Percentiles rank a stretch among this genome's conserved stretches.
Evolutionary conservation across 306 rosid species (phyloP).

Genomic region (Cicer bijugum): DNA sequence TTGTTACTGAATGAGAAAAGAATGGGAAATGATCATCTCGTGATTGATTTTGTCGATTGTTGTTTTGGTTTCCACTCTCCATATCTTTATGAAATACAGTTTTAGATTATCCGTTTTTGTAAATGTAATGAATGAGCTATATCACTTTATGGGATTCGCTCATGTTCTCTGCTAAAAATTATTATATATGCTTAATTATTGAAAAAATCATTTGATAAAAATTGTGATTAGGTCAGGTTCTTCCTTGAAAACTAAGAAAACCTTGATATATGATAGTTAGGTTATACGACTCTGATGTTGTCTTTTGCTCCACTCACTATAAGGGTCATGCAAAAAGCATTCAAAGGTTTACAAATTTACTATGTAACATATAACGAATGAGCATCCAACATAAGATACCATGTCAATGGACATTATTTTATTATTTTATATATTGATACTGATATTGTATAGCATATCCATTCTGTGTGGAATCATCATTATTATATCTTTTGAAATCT

Average conservation of each 20-base stretch:
- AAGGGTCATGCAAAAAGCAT: slow-evolving; percentile 11
- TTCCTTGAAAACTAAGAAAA: neutral
- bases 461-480: slow-evolving; percentile 24
- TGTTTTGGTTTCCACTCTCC: too few relatives aligned
- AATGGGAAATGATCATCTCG: too few relatives aligned
- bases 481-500: slow-evolving; percentile 21
- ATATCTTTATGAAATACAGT: too few relatives aligned
- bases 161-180: neutral
- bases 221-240: neutral
- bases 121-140: neutral
- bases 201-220: too few relatives aligned
- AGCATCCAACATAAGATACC: neutral
- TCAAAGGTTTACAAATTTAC: neutral
- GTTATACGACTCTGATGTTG: neutral
- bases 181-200: too few relatives aligned
- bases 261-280: neutral
- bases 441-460: neutral
- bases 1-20: too few relatives aligned
- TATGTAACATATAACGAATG: neutral
- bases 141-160: neutral
- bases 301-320: neutral
- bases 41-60: too few relatives aligned
- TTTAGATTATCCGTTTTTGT: too few relatives aligned
- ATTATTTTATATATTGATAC: neutral
- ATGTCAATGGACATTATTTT: neutral